Percentiles rank a stretch among this genome's conserved stretches.
phyloP scores from a whole-genome alignment of 2,329 filamentous ascomycete species.

The Neodidymelliopsis sp. region DNA sequence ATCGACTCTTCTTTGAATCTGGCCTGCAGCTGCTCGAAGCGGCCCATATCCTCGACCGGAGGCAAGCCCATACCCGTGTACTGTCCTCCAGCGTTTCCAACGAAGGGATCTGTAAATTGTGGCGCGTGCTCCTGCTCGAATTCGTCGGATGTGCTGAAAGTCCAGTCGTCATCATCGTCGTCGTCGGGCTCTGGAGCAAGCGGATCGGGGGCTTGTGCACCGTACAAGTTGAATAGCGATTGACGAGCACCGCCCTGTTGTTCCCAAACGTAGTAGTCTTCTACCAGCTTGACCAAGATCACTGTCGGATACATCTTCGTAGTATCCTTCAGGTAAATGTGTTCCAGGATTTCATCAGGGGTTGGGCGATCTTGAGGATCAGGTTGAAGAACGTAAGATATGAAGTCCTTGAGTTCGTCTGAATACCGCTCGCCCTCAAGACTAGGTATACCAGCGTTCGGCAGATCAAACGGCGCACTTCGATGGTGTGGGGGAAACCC shows the following conservation, averaged over 20 bases:
- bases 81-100: slow-evolving; percentile 37
- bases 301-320: slow-evolving; percentile 69
- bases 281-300: slow-evolving; percentile 70
- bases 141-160: slow-evolving; percentile 69
- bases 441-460: slow-evolving; percentile 65
- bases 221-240: slow-evolving; percentile 67
- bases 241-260: slow-evolving; percentile 73
- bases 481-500: slow-evolving; percentile 74
- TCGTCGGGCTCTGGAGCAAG: slow-evolving; percentile 52
- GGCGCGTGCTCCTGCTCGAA: slow-evolving; percentile 59
- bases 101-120: slow-evolving; percentile 56
- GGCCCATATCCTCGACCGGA: slow-evolving; percentile 40
- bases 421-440: slow-evolving; percentile 78
- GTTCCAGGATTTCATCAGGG: slow-evolving; percentile 72
- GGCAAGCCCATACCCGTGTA: slow-evolving; percentile 49
- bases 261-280: slow-evolving; percentile 79
- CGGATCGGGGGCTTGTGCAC: slow-evolving; percentile 63
- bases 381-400: slow-evolving; percentile 76
- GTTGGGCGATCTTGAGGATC: slow-evolving; percentile 73
- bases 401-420: slow-evolving; percentile 70
- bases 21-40: slow-evolving; percentile 53
- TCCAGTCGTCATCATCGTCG: slow-evolving; percentile 65
- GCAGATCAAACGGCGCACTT: slow-evolving; percentile 37
- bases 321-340: slow-evolving; percentile 73
- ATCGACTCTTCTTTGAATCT: slow-evolving; percentile 65